phyloP scores from a whole-genome alignment of 257 asterid genomes.

The Cynanchum wilfordii region DNA sequence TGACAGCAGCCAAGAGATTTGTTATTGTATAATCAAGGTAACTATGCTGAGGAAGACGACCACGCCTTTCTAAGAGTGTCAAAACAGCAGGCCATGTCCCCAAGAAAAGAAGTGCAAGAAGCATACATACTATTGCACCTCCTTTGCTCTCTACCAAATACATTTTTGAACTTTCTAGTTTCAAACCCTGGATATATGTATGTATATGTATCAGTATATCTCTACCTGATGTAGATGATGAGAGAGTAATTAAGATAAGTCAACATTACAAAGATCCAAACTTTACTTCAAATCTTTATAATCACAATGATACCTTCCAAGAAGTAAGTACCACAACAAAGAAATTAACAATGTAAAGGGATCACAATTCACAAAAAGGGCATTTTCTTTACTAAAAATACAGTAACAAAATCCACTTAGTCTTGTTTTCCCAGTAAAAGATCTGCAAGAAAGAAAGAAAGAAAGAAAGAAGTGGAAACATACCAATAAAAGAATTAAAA shows the following conservation, averaged over 20 bases:
- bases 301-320: background rate
- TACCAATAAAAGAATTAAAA: background rate
- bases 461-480: background rate
- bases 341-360: background rate
- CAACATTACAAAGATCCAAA: background rate
- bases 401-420: background rate
- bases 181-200: background rate
- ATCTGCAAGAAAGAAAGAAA: background rate
- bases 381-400: background rate
- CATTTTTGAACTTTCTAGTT: conserved; percentile 46
- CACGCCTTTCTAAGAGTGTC: conserved; percentile 72
- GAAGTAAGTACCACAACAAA: background rate
- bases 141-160: conserved; percentile 87
- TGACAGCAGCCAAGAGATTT: conserved; percentile 65
- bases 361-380: background rate
- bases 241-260: background rate
- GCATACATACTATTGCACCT: conserved; percentile 94
- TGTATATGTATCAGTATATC: background rate
- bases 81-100: conserved; percentile 90
- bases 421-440: background rate
- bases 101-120: conserved; percentile 48
- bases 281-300: background rate
- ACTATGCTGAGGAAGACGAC: conserved; percentile 85
- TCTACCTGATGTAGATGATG: background rate
- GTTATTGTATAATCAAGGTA: conserved; percentile 78